Evolutionary conservation across 2,329 filamentous ascomycete genomes (phyloP), one percentile per base, ranked within the genome.

Genomic region (Byssothecium circinans): DNA sequence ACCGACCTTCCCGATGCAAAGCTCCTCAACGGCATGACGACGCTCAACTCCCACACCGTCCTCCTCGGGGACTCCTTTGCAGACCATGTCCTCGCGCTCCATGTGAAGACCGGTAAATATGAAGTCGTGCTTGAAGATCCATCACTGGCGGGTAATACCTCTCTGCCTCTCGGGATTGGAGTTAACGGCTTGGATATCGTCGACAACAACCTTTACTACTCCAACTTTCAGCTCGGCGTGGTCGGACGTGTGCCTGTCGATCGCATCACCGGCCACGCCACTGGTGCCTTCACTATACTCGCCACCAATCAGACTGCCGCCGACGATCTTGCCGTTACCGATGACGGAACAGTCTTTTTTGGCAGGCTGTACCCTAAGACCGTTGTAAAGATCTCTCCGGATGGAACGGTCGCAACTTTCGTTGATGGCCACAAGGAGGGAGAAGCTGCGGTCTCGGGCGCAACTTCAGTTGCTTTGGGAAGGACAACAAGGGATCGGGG

Each of bases 1-100:
- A 52, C 49, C 10, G 53, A 55, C n/a, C 20, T 65, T 2, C 44
- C 38, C 5, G 36, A 43, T 3, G 43, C 49, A 12, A 23, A 36
- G 11, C 35, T 62, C 15, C 37, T 59, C 23, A 66, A 66, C 34
- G 63, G 64, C n/a, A 45, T 65, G n/a, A 45, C 57, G 1, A 32
- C 48, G 1, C 41, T 63, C 18, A 53, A 61, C 19, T 15, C 30
- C 2, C 11, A 49, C 8, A 60, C 53, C 0, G 40, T 67, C 6
- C 45, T 66, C 10, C 40, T 65, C 15, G 55, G 62, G 4, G 64
- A 67, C 36, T 60, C 59, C 1, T 52, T 30, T 15, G 43, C 40
- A 3, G 62, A 61, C 5, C 48, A 53, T 3, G 47, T 67, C 23
- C 17, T 14, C 10, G 11, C 35, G 17, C 6, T 36, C n/a, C 48